Base-by-base conservation (phyloP, 768 basidiomycete species). In the Boletus sp. region DNA sequence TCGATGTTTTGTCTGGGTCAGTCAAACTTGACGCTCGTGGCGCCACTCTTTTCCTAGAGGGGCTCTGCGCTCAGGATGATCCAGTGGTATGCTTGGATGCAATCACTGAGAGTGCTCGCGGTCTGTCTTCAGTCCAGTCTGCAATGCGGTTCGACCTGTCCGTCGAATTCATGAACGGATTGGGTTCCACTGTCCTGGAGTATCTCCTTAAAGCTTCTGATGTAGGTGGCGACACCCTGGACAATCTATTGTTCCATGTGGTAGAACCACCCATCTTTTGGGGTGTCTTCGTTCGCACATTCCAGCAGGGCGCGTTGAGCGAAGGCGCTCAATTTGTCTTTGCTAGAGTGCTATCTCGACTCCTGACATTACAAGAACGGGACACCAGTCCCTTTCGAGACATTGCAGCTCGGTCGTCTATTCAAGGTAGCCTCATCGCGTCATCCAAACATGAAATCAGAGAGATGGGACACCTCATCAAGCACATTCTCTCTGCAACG, bases 331-430 rank as follows among this genome's bases (percentile, higher is more conserved):
- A 79, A 51, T 42, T 60, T 38, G 65, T 69, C 41, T 81, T 83
- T 53, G 77, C 74, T 3, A 78, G 72, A 75, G 61, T 82, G 2
- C 72, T 85, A 6, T 68, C 77, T 10, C 77, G 79, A 41, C 74
- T 84, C 40, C 54, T 79, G 37, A 65, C 60, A 1, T 62, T 81
- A 6, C 70, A 76, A 1, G 62, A 56, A 7, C 70, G 65, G 3
- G 55, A 66, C 6, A 70, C 72, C 0, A 66, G 57, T 4, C 60
- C 70, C 0, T 80, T 81, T 57, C 74, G 74, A 46, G 61, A 68
- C 25, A 43, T 77, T 29, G 73, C 77, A 1, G 47, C 71, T 34
- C 71, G 67, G 19, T 42, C 55, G 2, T 46, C 34, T 21, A 66
- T 76, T 34, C 51, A 71, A 19, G 42, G 64, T 5, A 39, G 21